Percentiles rank a stretch among this genome's conserved stretches.
phyloP scores from a whole-genome alignment of 164 flowering plant genomes.

The Warburgia ugandensis region DNA sequence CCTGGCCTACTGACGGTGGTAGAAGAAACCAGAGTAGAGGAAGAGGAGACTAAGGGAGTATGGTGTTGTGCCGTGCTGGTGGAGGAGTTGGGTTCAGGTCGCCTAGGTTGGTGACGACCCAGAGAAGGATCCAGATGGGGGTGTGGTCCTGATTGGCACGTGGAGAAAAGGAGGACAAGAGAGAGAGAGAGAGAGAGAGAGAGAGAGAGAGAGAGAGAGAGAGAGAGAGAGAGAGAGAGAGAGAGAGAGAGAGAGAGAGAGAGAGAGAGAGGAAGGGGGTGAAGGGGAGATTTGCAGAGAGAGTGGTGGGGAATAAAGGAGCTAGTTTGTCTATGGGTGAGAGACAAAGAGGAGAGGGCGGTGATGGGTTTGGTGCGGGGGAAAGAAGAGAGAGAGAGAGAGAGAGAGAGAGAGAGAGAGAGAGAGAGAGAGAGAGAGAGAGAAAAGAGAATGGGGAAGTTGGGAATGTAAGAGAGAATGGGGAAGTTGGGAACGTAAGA shows the following conservation, averaged over 20 bases:
- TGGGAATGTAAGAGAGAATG: too few relatives aligned
- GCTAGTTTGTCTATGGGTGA: too few relatives aligned
- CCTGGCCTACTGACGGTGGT: background rate
- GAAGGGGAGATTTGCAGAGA: too few relatives aligned
- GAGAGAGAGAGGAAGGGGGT: background rate
- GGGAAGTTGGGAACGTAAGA: too few relatives aligned
- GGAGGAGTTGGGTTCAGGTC: background rate
- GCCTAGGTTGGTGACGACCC: background rate
- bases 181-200: slow-evolving; percentile 1
- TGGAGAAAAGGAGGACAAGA: slow-evolving; percentile 1
- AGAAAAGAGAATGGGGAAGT: background rate
- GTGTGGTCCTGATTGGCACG: too few relatives aligned
- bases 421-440: background rate
- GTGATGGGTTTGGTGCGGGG: too few relatives aligned
- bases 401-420: background rate
- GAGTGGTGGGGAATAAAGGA: too few relatives aligned
- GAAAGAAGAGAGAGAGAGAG: background rate
- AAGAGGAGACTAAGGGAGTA: background rate
- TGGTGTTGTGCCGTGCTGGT: background rate
- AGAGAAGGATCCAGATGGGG: too few relatives aligned
- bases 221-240: background rate
- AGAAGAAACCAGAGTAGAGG: background rate
- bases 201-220: background rate
- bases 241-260: background rate
- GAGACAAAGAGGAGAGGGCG: too few relatives aligned